Conservation (phyloP, 2,329 filamentous ascomycete genomes). For the Cordyceps fumosorosea region DNA sequence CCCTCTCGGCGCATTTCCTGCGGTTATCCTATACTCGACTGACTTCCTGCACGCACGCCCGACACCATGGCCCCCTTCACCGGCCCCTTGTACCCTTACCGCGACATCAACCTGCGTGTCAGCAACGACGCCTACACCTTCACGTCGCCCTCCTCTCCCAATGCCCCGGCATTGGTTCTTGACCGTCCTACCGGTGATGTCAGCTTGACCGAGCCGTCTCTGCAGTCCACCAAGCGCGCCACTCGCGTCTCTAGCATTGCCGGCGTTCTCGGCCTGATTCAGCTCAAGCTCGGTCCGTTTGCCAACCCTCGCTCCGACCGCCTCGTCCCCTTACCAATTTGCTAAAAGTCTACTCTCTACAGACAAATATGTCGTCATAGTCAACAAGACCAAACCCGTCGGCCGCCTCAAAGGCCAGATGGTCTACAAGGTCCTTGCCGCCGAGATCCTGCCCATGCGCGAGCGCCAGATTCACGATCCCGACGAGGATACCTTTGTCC, state of each 20-base stretch:
- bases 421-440: slow-evolving; percentile 86
- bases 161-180: slow-evolving; percentile 79
- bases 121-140: slow-evolving; percentile 92
- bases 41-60: neutral
- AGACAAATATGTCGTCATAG: slow-evolving; percentile 95
- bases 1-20: neutral
- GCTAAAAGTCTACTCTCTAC: slow-evolving; percentile 9
- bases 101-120: slow-evolving; percentile 95
- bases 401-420: slow-evolving; percentile 91
- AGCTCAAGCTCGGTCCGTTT: slow-evolving; percentile 75
- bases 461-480: slow-evolving; percentile 86
- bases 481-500: slow-evolving; percentile 88
- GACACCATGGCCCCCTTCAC: slow-evolving; percentile 33
- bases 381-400: slow-evolving; percentile 88
- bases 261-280: slow-evolving; percentile 90
- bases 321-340: neutral
- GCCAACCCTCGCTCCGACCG: neutral
- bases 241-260: slow-evolving; percentile 81
- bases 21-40: neutral
- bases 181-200: slow-evolving; percentile 91
- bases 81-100: slow-evolving; percentile 58
- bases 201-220: slow-evolving; percentile 71
- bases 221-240: slow-evolving; percentile 66
- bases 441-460: slow-evolving; percentile 88
- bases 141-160: slow-evolving; percentile 87